A percentile compares a stretch with the other conserved stretches of the same genome.
Evolutionary conservation across 352 stramenopile genomes (phyloP).

Genomic region (Phytophthora citrophthora): DNA sequence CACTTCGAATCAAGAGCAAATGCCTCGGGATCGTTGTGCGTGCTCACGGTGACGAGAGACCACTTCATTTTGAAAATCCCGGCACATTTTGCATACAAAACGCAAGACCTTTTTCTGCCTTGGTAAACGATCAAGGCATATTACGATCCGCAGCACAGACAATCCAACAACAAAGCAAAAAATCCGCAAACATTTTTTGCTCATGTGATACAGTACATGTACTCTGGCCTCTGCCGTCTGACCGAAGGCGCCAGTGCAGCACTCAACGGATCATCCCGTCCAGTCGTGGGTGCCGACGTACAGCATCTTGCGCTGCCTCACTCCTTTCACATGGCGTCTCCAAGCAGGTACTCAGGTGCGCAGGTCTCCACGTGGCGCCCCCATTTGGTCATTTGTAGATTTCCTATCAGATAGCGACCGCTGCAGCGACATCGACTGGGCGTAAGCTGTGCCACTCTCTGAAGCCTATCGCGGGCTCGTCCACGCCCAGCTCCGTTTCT

Average conservation of each 20-base stretch:
- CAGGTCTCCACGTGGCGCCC: slow-evolving; percentile 3
- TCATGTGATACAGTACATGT: background rate
- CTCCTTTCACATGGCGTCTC: slow-evolving; percentile 22
- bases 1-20: slow-evolving; percentile 32
- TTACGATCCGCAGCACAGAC: slow-evolving; percentile 13
- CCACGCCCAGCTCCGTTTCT: slow-evolving; percentile 28
- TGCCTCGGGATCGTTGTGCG: slow-evolving; percentile 8
- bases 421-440: slow-evolving; percentile 6
- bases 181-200: slow-evolving; percentile 7
- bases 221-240: slow-evolving; percentile 17
- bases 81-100: slow-evolving; percentile 32
- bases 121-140: background rate
- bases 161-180: slow-evolving; percentile 22
- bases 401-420: slow-evolving; percentile 26
- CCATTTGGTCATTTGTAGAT: slow-evolving; percentile 31
- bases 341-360: slow-evolving; percentile 19
- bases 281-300: slow-evolving; percentile 26
- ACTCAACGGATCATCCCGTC: slow-evolving; percentile 43
- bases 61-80: slow-evolving; percentile 16
- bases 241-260: slow-evolving; percentile 25
- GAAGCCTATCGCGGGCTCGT: slow-evolving; percentile 22
- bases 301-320: slow-evolving; percentile 14
- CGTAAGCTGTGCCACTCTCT: slow-evolving; percentile 31
- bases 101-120: slow-evolving; percentile 10
- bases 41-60: slow-evolving; percentile 7